Percentiles rank a stretch among this genome's conserved stretches.
Conservation (phyloP, 441 rosid species). For the Gossypium trilobum region DNA sequence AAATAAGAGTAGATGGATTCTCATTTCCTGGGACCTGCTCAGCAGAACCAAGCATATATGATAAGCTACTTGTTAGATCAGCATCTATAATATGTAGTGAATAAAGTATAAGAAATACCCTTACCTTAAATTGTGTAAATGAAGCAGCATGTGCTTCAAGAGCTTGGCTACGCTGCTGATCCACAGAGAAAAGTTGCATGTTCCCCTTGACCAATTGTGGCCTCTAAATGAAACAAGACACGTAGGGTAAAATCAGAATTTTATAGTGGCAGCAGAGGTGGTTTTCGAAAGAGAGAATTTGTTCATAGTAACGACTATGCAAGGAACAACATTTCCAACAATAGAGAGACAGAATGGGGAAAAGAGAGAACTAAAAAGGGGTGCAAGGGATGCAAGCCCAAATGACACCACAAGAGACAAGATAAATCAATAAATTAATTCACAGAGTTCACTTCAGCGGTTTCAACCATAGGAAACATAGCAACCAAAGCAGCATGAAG, state of each 20-base stretch:
- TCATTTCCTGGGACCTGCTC: slow-evolving; percentile 89
- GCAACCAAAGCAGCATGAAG: background rate
- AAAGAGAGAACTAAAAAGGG: background rate
- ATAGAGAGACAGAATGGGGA: background rate
- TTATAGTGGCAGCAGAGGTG: background rate
- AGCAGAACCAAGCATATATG: slow-evolving; percentile 2
- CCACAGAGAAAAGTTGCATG: slow-evolving; percentile 97
- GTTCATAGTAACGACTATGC: background rate
- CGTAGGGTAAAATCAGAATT: slow-evolving; percentile 4
- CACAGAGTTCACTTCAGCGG: background rate
- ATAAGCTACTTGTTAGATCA: background rate
- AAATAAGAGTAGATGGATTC: slow-evolving; percentile 80
- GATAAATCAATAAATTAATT: background rate
- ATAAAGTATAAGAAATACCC: slow-evolving; percentile 10
- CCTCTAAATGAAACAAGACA: slow-evolving; percentile 35
- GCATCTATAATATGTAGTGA: background rate
- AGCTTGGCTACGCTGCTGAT: slow-evolving; percentile 99
- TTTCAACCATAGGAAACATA: background rate
- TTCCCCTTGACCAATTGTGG: slow-evolving; percentile 93
- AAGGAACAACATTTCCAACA: background rate
- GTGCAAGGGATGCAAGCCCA: background rate
- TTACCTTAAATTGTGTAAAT: slow-evolving; percentile 80
- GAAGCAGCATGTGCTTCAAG: slow-evolving; percentile 99
- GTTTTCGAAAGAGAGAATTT: background rate
- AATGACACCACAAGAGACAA: background rate